These are phyloP conservation scores for Geopyxis carbonaria DNA, from an alignment of 495 filamentous ascomycete genomes.

Conservation along the genomic window DNA sequence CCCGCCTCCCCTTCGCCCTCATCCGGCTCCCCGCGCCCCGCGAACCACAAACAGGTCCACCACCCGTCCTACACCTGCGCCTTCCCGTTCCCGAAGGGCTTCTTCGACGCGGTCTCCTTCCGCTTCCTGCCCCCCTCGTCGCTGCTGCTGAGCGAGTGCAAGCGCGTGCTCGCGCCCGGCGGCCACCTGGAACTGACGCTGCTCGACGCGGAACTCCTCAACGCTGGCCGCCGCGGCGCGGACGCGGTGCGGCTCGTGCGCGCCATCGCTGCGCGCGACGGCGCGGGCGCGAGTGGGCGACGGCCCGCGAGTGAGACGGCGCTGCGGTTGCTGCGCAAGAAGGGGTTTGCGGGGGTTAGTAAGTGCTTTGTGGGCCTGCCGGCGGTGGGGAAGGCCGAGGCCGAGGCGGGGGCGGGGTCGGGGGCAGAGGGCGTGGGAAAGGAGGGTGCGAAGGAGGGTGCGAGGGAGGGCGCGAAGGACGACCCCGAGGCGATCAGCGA, in stretches of 20 bases:
- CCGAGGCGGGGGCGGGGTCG: background rate
- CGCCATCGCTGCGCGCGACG: constrained; percentile 25
- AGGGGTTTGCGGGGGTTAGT: constrained; percentile 71
- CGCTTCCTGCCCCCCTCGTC: constrained; percentile 70
- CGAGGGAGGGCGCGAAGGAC: constrained; percentile 8
- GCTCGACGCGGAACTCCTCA: constrained; percentile 70
- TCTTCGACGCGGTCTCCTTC: constrained; percentile 70
- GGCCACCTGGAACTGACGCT: constrained; percentile 79
- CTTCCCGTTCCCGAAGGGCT: constrained; percentile 76
- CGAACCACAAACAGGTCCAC: constrained; percentile 74
- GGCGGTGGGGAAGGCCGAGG: constrained; percentile 49
- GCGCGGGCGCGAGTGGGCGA: constrained; percentile 31
- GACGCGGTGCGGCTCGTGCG: constrained; percentile 46
- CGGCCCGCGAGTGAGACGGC: constrained; percentile 59
- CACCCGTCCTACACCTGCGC: constrained; percentile 47
- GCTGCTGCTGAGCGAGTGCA: constrained; percentile 62
- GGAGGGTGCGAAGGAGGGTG: constrained; percentile 8
- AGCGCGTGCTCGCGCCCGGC: constrained; percentile 74
- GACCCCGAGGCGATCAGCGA: constrained; percentile 45
- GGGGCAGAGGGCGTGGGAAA: constrained; percentile 3
- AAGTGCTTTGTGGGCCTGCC: constrained; percentile 81
- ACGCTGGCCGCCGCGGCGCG: constrained; percentile 64
- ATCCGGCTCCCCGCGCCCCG: constrained; percentile 42
- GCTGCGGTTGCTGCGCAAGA: constrained; percentile 52
- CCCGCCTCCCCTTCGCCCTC: constrained; percentile 26